Percentiles rank a stretch among this genome's conserved stretches.
Evolutionary conservation across 2,329 filamentous ascomycete species (phyloP).

Genomic region (Alternaria infectoria): DNA sequence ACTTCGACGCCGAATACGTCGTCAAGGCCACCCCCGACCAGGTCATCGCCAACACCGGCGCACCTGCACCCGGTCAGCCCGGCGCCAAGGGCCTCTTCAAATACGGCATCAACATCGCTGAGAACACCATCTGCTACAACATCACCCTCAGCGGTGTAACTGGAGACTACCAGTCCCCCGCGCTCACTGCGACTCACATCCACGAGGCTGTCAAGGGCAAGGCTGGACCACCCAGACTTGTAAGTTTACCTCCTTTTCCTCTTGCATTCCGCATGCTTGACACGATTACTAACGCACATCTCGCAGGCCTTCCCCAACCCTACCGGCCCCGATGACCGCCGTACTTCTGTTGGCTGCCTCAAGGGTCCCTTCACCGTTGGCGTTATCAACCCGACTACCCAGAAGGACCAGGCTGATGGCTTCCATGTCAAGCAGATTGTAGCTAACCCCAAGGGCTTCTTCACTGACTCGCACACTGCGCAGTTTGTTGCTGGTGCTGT

Average conservation of each 20-base stretch:
- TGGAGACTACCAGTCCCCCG: conserved; percentile 59
- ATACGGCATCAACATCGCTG: conserved; percentile 59
- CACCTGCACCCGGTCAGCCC: conserved; percentile 50
- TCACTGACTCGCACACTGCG: conserved; percentile 61
- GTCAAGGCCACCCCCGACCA: conserved; percentile 58
- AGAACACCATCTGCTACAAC: conserved; percentile 57
- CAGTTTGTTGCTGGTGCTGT: conserved; percentile 59
- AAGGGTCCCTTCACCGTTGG: conserved; percentile 37
- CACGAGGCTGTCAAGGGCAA: conserved; percentile 57
- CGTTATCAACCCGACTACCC: conserved; percentile 41
- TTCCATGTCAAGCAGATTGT: conserved; percentile 61
- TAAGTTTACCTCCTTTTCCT: conserved; percentile 21
- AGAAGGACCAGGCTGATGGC: conserved; percentile 53
- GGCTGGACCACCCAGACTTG: conserved; percentile 59
- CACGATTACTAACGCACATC: not conserved
- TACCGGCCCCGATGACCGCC: conserved; percentile 45
- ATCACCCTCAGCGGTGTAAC: conserved; percentile 59
- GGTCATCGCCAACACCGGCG: conserved; percentile 54
- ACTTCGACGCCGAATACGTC: conserved; percentile 59
- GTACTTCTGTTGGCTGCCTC: conserved; percentile 33
- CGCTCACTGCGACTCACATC: conserved; percentile 62
- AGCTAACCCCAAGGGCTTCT: conserved; percentile 58
- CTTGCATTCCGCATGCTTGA: too few relatives aligned
- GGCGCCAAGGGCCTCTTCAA: conserved; percentile 59
- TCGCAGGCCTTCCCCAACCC: conserved; percentile 31